A percentile compares a stretch with the other conserved stretches of the same genome.
Conservation (phyloP, 352 stramenopile genomes). For the Albugo laibachii region DNA sequence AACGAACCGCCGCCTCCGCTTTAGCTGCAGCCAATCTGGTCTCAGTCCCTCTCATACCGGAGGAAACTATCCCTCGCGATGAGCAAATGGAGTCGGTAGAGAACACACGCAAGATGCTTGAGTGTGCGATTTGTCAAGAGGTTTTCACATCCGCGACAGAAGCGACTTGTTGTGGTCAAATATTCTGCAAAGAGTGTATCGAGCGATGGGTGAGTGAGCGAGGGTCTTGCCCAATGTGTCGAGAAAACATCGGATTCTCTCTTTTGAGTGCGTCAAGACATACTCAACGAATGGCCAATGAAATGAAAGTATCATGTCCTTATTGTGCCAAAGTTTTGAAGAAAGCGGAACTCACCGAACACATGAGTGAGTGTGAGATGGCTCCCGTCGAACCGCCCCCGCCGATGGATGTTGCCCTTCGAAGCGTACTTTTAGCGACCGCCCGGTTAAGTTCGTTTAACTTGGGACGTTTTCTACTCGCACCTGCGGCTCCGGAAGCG, state of each 20-base stretch:
- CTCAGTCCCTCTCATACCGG: constrained; percentile 35
- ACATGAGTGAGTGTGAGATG: constrained; percentile 42
- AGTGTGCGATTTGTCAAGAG: constrained; percentile 72
- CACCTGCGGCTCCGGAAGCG: constrained; percentile 29
- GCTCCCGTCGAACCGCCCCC: constrained; percentile 50
- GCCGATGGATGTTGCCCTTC: constrained; percentile 43
- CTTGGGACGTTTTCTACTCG: constrained; percentile 32
- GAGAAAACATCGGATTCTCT: constrained; percentile 47
- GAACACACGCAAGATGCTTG: constrained; percentile 72
- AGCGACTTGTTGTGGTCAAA: constrained; percentile 62
- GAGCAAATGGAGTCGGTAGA: constrained; percentile 58
- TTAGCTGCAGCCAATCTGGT: constrained; percentile 60
- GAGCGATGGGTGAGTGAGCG: constrained; percentile 68
- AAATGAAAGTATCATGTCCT: constrained; percentile 54
- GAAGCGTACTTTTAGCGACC: constrained; percentile 29
- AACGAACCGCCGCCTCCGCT: constrained; percentile 51
- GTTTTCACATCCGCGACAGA: constrained; percentile 56
- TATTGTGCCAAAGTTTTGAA: constrained; percentile 54
- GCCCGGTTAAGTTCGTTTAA: constrained; percentile 32
- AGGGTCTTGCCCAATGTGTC: constrained; percentile 64
- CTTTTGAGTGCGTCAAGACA: constrained; percentile 40
- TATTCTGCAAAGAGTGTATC: constrained; percentile 72
- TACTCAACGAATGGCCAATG: constrained; percentile 68
- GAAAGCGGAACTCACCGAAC: constrained; percentile 40
- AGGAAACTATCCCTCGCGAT: constrained; percentile 37